A percentile compares a stretch with the other conserved stretches of the same genome.
Evolutionary conservation across 139 green algal species (phyloP).

Genomic region (Chlamydomonas eustigma): DNA sequence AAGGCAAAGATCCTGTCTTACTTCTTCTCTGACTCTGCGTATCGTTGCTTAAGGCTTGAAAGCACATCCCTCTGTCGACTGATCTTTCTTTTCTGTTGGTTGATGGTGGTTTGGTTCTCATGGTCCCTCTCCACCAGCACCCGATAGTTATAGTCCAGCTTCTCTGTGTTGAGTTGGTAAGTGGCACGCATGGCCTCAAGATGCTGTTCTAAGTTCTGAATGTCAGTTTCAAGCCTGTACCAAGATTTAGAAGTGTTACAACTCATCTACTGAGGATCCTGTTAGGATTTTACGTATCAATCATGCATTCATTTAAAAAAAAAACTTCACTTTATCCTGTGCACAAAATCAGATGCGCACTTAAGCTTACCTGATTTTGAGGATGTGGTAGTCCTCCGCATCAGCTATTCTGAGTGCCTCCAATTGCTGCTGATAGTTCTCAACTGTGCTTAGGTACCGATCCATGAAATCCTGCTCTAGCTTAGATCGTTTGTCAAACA

Average conservation of each 20-base stretch:
- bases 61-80: constrained; percentile 70
- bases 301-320: no score
- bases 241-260: no score
- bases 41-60: constrained; percentile 54
- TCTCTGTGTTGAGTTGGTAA: constrained; percentile 86
- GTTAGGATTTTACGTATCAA: no score
- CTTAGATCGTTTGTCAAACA: constrained; percentile 13
- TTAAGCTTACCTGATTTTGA: constrained; percentile 78
- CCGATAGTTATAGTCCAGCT: constrained; percentile 89
- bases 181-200: constrained; percentile 65
- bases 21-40: constrained; percentile 35
- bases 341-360: no score
- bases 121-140: constrained; percentile 64
- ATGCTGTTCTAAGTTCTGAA: constrained; percentile 82
- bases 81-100: constrained; percentile 84
- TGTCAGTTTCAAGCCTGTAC: constrained; percentile 69
- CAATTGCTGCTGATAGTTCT: constrained; percentile 40
- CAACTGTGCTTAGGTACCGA: constrained; percentile 45
- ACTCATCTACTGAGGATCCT: no score
- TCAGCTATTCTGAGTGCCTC: constrained; percentile 55
- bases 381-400: constrained; percentile 78
- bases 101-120: constrained; percentile 63
- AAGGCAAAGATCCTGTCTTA: no score
- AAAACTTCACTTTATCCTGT: no score
- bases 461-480: constrained; percentile 49